Percentiles rank a stretch among this genome's conserved stretches.
Evolutionary conservation across 192 early-diverging fungal genomes (phyloP).

Genomic region (Coemansia javaensis): DNA sequence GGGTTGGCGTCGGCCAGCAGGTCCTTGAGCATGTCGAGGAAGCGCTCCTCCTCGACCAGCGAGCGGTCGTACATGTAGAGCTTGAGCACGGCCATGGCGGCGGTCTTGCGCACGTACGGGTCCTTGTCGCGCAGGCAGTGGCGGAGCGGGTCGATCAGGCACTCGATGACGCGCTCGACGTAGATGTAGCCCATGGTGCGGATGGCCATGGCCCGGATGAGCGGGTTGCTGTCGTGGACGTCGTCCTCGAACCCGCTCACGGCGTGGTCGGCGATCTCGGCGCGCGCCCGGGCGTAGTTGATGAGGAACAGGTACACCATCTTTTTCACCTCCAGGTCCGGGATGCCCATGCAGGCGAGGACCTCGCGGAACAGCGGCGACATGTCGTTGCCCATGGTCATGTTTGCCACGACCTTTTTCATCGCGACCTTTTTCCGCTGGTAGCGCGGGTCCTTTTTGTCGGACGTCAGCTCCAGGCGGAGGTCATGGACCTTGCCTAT

Average conservation of each 20-base stretch:
- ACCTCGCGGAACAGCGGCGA: slow-evolving; percentile 89
- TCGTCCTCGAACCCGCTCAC: slow-evolving; percentile 99
- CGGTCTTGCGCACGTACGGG: slow-evolving; percentile 96
- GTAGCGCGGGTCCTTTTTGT: slow-evolving; percentile 77
- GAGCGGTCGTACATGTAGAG: slow-evolving; percentile 83
- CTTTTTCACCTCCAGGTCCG: slow-evolving; percentile 96
- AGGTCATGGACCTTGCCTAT: slow-evolving; percentile 89
- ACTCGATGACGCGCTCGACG: slow-evolving; percentile 92
- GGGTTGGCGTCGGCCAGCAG: slow-evolving; percentile 87
- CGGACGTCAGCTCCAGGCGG: slow-evolving; percentile 76
- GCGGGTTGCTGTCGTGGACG: slow-evolving; percentile 87
- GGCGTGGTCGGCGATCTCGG: slow-evolving; percentile 93
- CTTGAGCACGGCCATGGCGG: slow-evolving; percentile 91
- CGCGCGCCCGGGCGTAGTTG: slow-evolving; percentile 95
- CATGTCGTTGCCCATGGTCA: slow-evolving; percentile 99
- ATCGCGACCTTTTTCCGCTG: slow-evolving; percentile 78
- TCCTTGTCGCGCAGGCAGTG: slow-evolving; percentile 89
- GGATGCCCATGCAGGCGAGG: slow-evolving; percentile 85
- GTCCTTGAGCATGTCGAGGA: slow-evolving; percentile 85
- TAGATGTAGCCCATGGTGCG: slow-evolving; percentile 98
- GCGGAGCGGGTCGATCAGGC: slow-evolving; percentile 84
- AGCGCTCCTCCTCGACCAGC: slow-evolving; percentile 80
- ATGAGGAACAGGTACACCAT: slow-evolving; percentile 97
- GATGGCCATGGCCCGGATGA: slow-evolving; percentile 93
- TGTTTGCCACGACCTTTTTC: slow-evolving; percentile 98